These are phyloP conservation scores for Populus hybrid DNA, from an alignment of 441 rosid species.

Conservation along the genomic window DNA sequence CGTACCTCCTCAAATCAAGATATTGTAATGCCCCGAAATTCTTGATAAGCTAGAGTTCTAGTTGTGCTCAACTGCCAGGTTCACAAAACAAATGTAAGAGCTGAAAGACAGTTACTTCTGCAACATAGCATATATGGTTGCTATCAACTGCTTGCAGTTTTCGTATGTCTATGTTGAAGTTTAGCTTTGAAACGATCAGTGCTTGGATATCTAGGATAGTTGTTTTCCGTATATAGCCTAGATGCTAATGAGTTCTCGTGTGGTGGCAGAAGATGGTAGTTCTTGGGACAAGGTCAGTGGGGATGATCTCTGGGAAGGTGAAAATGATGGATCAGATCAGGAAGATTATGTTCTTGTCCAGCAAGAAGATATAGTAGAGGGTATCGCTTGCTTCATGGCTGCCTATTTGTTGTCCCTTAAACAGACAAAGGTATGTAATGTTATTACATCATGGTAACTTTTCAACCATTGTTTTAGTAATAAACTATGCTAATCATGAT, in stretches of 20 bases:
- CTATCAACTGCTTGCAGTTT: not conserved
- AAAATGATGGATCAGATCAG: conserved; percentile 39
- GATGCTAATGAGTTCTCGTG: conserved; percentile 17
- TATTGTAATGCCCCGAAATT: conserved; percentile 66
- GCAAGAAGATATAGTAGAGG: conserved; percentile 93
- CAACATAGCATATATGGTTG: not conserved
- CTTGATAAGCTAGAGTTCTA: conserved; percentile 56
- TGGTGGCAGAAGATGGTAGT: conserved; percentile 63
- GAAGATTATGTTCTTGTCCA: conserved; percentile 88
- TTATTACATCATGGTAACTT: no score
- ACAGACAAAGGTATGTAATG: no score
- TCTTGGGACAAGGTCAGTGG: conserved; percentile 80
- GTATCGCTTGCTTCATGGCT: no score
- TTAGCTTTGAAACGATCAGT: not conserved
- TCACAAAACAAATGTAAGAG: conserved; percentile 56
- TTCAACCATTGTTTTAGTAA: no score
- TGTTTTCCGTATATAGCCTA: not conserved
- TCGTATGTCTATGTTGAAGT: conserved; percentile 6
- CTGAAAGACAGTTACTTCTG: not conserved
- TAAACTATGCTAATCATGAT: not conserved
- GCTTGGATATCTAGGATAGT: not conserved
- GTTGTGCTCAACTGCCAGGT: conserved; percentile 50
- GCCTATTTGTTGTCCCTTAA: no score
- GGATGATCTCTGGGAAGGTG: conserved; percentile 74
- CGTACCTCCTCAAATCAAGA: conserved; percentile 77